These are phyloP conservation scores for Venustampulla echinocandica DNA, from an alignment of 495 filamentous ascomycete genomes.

Conservation along the genomic window DNA sequence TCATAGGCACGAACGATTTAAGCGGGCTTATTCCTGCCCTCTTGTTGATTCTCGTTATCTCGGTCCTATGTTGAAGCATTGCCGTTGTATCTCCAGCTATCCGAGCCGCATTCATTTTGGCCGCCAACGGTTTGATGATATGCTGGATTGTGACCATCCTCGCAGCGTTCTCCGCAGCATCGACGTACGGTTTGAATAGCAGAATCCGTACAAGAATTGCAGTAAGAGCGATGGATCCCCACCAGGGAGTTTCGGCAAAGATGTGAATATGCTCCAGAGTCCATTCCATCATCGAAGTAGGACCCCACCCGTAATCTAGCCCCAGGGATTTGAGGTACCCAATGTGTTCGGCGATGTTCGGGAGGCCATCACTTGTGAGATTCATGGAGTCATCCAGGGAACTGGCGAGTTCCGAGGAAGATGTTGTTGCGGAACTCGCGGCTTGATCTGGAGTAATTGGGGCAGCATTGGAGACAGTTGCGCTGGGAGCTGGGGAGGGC, in stretches of 20 bases:
- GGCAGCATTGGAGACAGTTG: conserved; percentile 7
- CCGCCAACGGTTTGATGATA: conserved; percentile 38
- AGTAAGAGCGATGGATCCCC: conserved; percentile 57
- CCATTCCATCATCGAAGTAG: conserved; percentile 59
- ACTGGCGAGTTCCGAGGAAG: conserved; percentile 17
- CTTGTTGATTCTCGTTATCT: conserved; percentile 41
- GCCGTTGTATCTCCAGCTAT: conserved; percentile 31
- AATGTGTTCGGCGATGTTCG: conserved; percentile 56
- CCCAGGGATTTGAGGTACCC: conserved; percentile 79
- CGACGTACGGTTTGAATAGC: conserved; percentile 56
- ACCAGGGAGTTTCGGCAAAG: conserved; percentile 67
- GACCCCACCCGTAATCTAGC: conserved; percentile 77
- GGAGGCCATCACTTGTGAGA: conserved; percentile 31
- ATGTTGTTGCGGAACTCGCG: conserved; percentile 9
- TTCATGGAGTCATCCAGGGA: conserved; percentile 23
- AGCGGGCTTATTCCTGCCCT: conserved; percentile 43
- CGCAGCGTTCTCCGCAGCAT: conserved; percentile 49
- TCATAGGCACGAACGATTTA: conserved; percentile 48
- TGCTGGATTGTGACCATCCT: conserved; percentile 39
- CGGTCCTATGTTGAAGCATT: conserved; percentile 31
- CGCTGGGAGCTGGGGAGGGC: conserved; percentile 4
- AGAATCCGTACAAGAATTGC: conserved; percentile 54
- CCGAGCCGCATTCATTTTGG: conserved; percentile 38
- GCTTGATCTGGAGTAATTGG: conserved; percentile 12
- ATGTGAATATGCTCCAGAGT: conserved; percentile 76